Base-by-base conservation (phyloP, 495 filamentous ascomycete genomes). In the Xylaria flabelliformis region DNA sequence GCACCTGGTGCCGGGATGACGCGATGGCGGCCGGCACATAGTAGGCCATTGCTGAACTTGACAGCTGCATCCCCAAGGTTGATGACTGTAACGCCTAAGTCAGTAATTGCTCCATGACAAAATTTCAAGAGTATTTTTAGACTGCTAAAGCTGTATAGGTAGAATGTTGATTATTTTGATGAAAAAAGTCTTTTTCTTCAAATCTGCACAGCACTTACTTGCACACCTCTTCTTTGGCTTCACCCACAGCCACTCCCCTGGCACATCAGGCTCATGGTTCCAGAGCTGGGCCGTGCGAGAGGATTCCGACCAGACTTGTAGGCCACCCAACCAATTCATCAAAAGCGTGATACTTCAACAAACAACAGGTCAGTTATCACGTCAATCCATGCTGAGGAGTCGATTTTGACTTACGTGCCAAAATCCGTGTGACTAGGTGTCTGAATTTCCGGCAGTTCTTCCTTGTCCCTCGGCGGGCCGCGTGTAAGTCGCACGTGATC, bases 61-160 rank as follows among this genome's bases (percentile, higher is more conserved):
- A 88, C 86, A 80, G 91, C 84, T 10, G 89, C 87, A 68, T 93
- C 91, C 0, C 90, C 90, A 0, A 93, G 82, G 67, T 93, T 92
- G 63, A 91, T 80, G 42, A 93, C 69, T 71, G 26, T 6, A 15
- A 1, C 7, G 42, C n/a, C 10, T 17, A 32, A 56, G 53, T 56
- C 13, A 56, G 53, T 8, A 13, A 56, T 29, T 6, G 26, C 2
- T 24, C 1, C 53, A 56, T 56, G 24, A 17, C 24, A 5, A 17
- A 32, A 4, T 15, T 56, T 3, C 26, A 26, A 15, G 24, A 24
- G 51, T 21, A 2, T 15, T 0, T 4, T 10, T 55, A 21, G 15
- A 55, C 12, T 26, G 26, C 2, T 21, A 26, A 29, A 13, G 21
- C 21, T 26, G 24, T 13, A 10, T 59, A 36, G 13, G 15, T 59